A percentile compares a stretch with the other conserved stretches of the same genome.
Evolutionary conservation across 768 basidiomycete genomes (phyloP).

Genomic region (Clathrus columnatus): DNA sequence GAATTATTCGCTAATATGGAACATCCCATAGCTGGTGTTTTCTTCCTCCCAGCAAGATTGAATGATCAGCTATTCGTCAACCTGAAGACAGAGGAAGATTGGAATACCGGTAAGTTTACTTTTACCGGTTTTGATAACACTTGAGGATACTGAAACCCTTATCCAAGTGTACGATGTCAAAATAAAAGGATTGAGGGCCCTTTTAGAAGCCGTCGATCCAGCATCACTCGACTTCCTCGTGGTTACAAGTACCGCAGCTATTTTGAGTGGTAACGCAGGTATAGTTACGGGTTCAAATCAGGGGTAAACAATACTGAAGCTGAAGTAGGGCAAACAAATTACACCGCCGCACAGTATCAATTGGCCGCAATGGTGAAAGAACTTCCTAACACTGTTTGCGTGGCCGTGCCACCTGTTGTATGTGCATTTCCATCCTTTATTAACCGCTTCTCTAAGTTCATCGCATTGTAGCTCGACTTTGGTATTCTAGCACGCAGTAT

Average conservation of each 20-base stretch:
- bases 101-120: conserved; percentile 11
- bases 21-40: conserved; percentile 9
- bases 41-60: conserved; percentile 6
- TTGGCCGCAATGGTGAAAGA: too few species aligned
- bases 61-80: conserved; percentile 14
- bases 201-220: conserved; percentile 12
- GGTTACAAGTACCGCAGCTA: conserved; percentile 9
- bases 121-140: background rate
- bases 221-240: conserved; percentile 14
- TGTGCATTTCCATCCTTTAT: too few species aligned
- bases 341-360: too few species aligned
- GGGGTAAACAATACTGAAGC: too few species aligned
- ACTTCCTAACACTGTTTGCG: too few species aligned
- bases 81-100: conserved; percentile 12
- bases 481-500: too few species aligned
- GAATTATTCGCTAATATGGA: background rate
- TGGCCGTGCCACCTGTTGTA: too few species aligned
- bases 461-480: too few species aligned
- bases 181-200: conserved; percentile 11
- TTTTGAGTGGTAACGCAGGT: conserved; percentile 9
- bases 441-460: too few species aligned
- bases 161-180: conserved; percentile 15
- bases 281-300: too few species aligned
- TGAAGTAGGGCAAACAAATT: too few species aligned
- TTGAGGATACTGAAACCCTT: background rate